Evolutionary conservation across 2,329 filamentous ascomycete species (phyloP).

Genomic region (Endoconidiophora polonica): DNA sequence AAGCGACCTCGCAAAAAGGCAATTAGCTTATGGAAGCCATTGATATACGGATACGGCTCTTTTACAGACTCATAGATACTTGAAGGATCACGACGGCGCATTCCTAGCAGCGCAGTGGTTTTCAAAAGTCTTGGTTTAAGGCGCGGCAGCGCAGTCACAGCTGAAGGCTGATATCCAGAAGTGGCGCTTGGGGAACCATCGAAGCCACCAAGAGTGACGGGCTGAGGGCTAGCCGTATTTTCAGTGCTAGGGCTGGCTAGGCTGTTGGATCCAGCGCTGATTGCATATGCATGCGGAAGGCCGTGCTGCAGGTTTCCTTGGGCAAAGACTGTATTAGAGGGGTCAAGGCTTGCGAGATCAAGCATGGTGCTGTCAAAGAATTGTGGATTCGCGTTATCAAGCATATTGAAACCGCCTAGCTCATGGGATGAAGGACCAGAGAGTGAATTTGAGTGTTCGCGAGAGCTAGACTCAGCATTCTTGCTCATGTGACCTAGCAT

Average conservation of each 20-base stretch:
- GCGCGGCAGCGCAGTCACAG: slow-evolving; percentile 19
- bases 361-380: slow-evolving; percentile 33
- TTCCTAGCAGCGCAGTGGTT: slow-evolving; percentile 29
- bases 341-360: slow-evolving; percentile 37
- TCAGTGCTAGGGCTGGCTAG: slow-evolving; percentile 49
- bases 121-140: slow-evolving; percentile 25
- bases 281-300: slow-evolving; percentile 47
- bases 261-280: slow-evolving; percentile 44
- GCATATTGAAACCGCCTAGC: too few species aligned
- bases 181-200: slow-evolving; percentile 30
- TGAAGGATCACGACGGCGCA: slow-evolving; percentile 55
- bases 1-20: slow-evolving; percentile 66
- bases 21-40: slow-evolving; percentile 77
- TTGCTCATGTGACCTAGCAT: slow-evolving; percentile 87
- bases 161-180: slow-evolving; percentile 19
- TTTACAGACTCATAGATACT: slow-evolving; percentile 79
- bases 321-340: slow-evolving; percentile 29
- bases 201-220: slow-evolving; percentile 27
- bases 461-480: slow-evolving; percentile 13
- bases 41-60: slow-evolving; percentile 80
- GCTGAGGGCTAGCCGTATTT: slow-evolving; percentile 43
- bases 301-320: slow-evolving; percentile 45
- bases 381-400: not conserved
- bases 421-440: slow-evolving; percentile 23
- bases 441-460: slow-evolving; percentile 33